Percentiles rank a stretch among this genome's conserved stretches.
phyloP scores from a whole-genome alignment of 1,139 yeast genomes.

The Oligophagozyma castellii region DNA sequence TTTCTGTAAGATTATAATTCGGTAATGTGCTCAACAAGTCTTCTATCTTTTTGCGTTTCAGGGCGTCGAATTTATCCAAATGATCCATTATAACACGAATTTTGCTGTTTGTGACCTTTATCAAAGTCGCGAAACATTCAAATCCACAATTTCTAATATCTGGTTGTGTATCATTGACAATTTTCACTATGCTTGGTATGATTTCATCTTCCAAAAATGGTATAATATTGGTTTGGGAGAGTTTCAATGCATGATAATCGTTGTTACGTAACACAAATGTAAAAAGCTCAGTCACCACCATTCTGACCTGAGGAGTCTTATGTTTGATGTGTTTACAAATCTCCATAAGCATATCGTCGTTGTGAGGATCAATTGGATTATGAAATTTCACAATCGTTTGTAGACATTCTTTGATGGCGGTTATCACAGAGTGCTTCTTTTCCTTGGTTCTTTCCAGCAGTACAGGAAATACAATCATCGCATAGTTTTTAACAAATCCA shows the following conservation, averaged over 20 bases:
- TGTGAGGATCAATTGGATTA: constrained; percentile 23
- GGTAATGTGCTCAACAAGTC: constrained; percentile 31
- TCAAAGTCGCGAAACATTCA: constrained; percentile 65
- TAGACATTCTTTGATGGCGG: constrained; percentile 50
- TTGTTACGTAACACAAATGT: constrained; percentile 43
- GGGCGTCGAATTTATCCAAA: constrained; percentile 61
- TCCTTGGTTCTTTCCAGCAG: constrained; percentile 78
- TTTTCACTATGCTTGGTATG: constrained; percentile 35
- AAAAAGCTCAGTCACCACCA: constrained; percentile 53
- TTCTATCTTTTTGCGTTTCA: constrained; percentile 52
- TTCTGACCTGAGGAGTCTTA: constrained; percentile 75
- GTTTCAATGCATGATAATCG: constrained; percentile 2
- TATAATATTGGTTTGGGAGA: constrained; percentile 18
- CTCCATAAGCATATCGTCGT: constrained; percentile 48
- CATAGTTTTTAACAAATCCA: constrained; percentile 40
- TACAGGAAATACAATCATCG: constrained; percentile 40
- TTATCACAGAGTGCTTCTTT: constrained; percentile 66
- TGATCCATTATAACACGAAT: constrained; percentile 29
- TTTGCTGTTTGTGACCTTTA: constrained; percentile 66
- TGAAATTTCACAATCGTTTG: constrained; percentile 40
- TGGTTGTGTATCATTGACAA: constrained; percentile 71
- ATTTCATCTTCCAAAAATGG: constrained; percentile 22
- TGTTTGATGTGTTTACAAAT: constrained; percentile 47
- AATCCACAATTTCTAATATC: constrained; percentile 73
- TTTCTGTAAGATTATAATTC: no score